Evolutionary conservation across 2,329 filamentous ascomycete genomes (phyloP).

Genomic region (Pyrenochaeta sp.): DNA sequence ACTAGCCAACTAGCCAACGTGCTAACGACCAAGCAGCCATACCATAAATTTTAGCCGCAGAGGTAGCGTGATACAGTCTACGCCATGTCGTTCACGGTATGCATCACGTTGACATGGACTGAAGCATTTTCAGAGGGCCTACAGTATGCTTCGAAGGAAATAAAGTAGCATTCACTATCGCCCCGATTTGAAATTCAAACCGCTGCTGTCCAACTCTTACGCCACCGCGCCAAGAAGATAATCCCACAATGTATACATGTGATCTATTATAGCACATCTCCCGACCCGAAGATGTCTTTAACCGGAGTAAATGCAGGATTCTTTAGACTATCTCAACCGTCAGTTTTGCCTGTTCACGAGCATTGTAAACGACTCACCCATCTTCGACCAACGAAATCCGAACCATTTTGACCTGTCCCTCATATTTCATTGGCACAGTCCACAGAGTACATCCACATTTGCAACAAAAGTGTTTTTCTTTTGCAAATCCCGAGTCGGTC

Average conservation of each 20-base stretch:
- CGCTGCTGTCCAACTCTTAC: not conserved
- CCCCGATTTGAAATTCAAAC: not conserved
- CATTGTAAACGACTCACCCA: not conserved
- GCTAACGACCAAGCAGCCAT: not conserved
- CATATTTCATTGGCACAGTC: conserved; percentile 4
- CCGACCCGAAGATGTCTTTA: conserved; percentile 1
- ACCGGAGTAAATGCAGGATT: conserved; percentile 3
- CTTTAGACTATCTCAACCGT: not conserved
- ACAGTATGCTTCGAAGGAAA: not conserved
- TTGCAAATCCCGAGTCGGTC: conserved; percentile 1
- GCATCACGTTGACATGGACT: not conserved
- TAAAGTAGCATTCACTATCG: not conserved
- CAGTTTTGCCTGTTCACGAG: conserved; percentile 2
- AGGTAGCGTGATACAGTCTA: not conserved
- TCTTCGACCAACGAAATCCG: conserved; percentile 1
- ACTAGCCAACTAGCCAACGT: too few species aligned
- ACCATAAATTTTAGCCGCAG: not conserved
- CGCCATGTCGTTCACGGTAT: not conserved
- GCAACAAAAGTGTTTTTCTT: conserved; percentile 8
- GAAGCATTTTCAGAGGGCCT: not conserved
- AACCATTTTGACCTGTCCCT: conserved; percentile 5
- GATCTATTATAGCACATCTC: not conserved
- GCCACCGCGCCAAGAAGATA: not conserved
- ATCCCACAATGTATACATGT: not conserved
- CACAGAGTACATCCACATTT: conserved; percentile 8